These are phyloP conservation scores for Mychonastes homosphaera DNA, from an alignment of 139 green algal species.

Conservation along the genomic window DNA sequence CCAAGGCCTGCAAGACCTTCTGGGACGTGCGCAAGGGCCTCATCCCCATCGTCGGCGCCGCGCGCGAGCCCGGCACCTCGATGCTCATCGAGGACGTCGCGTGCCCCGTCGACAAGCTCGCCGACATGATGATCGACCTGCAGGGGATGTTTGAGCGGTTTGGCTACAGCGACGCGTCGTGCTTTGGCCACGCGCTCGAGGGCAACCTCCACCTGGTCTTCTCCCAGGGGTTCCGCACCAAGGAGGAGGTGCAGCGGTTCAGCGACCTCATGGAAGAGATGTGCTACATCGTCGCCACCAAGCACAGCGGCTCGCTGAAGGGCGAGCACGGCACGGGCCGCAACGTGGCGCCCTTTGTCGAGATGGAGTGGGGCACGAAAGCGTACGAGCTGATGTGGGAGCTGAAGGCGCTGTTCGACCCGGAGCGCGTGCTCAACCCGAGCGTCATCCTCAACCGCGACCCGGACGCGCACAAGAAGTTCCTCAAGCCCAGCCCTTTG, in stretches of 20 bases:
- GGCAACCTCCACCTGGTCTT: conserved; percentile 97
- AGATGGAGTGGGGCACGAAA: conserved; percentile 95
- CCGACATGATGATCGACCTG: conserved; percentile 92
- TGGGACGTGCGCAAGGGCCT: conserved; percentile 95
- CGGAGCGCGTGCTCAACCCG: conserved; percentile 83
- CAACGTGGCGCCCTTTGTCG: conserved; percentile 93
- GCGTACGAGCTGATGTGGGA: conserved; percentile 96
- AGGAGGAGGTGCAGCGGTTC: conserved; percentile 90
- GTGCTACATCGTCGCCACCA: conserved; percentile 91
- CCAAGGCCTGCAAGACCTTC: conserved; percentile 70
- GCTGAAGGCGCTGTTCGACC: conserved; percentile 94
- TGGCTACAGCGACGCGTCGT: conserved; percentile 86
- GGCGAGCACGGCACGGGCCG: conserved; percentile 38
- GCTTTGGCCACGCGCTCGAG: conserved; percentile 94
- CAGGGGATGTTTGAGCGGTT: conserved; percentile 79
- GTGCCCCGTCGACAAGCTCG: conserved; percentile 90
- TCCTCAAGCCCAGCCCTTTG: conserved; percentile 76
- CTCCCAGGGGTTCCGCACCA: conserved; percentile 72
- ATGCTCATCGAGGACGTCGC: conserved; percentile 98
- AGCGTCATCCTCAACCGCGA: conserved; percentile 54
- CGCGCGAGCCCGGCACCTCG: conserved; percentile 76
- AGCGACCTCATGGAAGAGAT: conserved; percentile 93
- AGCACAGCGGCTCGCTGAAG: conserved; percentile 87
- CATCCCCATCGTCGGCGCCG: conserved; percentile 90
- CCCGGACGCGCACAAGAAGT: conserved; percentile 74